Percentiles rank a stretch among this genome's conserved stretches.
phyloP scores from a whole-genome alignment of 1,284 basidiomycete species.

The Trametes sp. region DNA sequence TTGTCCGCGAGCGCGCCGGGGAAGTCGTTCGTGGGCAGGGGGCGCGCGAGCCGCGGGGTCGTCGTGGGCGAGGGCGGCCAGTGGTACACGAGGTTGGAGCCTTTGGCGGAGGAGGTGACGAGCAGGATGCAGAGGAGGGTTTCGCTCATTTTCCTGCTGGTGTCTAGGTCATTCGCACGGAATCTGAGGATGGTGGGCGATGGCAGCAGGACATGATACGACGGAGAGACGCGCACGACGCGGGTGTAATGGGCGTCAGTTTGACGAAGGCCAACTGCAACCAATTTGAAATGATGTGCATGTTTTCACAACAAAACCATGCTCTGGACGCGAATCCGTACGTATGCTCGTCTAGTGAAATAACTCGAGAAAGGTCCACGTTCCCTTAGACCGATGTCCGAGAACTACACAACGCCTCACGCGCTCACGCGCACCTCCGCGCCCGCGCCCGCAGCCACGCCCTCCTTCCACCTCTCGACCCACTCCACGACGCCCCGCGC shows the following conservation, averaged over 20 bases:
- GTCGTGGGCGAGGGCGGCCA: conserved; percentile 74
- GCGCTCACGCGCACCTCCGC: neutral
- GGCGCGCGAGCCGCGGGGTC: conserved; percentile 67
- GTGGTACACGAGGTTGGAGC: conserved; percentile 72
- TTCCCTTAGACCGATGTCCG: conserved; percentile 6
- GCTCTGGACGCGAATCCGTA: too few species aligned
- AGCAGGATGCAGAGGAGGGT: conserved; percentile 77
- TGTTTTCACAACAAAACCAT: too few species aligned
- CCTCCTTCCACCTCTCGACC: conserved; percentile 48
- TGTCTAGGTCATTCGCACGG: neutral
- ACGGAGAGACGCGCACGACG: too few species aligned
- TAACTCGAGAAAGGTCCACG: too few species aligned
- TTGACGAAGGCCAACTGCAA: too few species aligned
- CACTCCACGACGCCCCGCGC: conserved; percentile 60
- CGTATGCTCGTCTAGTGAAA: too few species aligned
- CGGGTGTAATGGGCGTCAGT: too few species aligned
- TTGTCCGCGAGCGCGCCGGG: conserved; percentile 67
- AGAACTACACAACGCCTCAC: conserved; percentile 8
- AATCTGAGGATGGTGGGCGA: neutral
- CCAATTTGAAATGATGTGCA: too few species aligned
- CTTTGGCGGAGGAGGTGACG: conserved; percentile 79
- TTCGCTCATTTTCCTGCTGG: conserved; percentile 47
- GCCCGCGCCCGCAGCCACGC: neutral
- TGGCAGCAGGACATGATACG: too few species aligned
- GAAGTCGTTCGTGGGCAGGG: conserved; percentile 55